These are phyloP conservation scores for Penicillium lividum DNA, from an alignment of 495 filamentous ascomycete species.

Conservation along the genomic window DNA sequence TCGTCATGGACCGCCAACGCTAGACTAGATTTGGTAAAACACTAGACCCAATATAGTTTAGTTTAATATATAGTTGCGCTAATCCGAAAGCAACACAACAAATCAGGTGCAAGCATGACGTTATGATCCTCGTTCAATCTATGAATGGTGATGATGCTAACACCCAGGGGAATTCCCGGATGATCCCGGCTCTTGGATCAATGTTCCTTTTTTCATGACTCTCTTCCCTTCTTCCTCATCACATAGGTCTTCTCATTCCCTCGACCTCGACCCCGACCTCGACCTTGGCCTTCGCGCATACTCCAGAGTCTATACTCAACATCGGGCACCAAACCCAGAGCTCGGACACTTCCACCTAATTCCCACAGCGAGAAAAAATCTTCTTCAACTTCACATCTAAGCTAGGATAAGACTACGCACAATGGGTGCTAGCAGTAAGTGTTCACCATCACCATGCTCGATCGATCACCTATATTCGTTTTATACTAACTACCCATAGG, in stretches of 20 bases:
- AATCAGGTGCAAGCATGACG: conserved; percentile 12
- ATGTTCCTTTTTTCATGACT: not conserved
- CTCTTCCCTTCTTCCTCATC: conserved; percentile 1
- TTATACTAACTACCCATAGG: conserved; percentile 31
- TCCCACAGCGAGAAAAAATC: not conserved
- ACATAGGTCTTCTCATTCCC: not conserved
- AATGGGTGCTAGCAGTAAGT: conserved; percentile 42
- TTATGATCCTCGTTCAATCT: conserved; percentile 12
- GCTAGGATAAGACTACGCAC: conserved; percentile 3
- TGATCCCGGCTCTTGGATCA: conserved; percentile 9
- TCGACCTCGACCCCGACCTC: not conserved
- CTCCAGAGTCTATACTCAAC: not conserved
- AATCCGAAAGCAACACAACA: conserved; percentile 5
- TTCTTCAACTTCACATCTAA: not conserved
- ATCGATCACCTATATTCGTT: not conserved
- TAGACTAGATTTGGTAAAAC: conserved; percentile 27
- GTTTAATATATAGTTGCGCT: not conserved
- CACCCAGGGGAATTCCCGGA: conserved; percentile 4
- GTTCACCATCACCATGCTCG: not conserved
- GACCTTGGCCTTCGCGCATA: not conserved
- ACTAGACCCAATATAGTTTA: not conserved
- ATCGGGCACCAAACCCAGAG: conserved; percentile 5
- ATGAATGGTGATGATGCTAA: conserved; percentile 13
- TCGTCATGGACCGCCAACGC: conserved; percentile 37
- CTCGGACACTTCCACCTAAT: not conserved